phyloP scores from a whole-genome alignment of 2,329 filamentous ascomycete species.

The Colletotrichum higginsianum region DNA sequence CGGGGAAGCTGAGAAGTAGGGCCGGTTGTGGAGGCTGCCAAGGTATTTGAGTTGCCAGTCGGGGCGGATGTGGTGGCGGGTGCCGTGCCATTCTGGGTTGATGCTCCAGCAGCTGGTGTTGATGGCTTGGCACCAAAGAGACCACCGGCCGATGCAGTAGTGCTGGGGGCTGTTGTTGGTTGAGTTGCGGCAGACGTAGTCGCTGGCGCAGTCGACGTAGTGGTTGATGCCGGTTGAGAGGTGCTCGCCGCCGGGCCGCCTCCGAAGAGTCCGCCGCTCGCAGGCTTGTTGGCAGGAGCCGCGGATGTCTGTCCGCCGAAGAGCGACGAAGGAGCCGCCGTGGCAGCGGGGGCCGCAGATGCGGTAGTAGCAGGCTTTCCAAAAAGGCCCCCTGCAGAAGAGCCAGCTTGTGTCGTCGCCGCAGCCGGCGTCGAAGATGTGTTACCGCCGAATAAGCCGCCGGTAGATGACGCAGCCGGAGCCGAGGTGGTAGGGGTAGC shows the following conservation, averaged over 20 bases:
- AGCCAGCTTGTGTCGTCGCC: constrained; percentile 46
- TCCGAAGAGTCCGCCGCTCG: constrained; percentile 51
- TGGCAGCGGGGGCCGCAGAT: constrained; percentile 49
- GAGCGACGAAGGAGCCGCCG: constrained; percentile 48
- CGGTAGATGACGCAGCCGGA: constrained; percentile 43
- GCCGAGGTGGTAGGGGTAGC: constrained; percentile 50
- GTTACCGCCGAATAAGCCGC: constrained; percentile 59
- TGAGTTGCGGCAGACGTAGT: constrained; percentile 49
- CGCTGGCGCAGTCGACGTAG: constrained; percentile 52
- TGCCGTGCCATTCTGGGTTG: constrained; percentile 46
- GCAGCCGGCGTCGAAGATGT: constrained; percentile 54
- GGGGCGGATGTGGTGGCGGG: constrained; percentile 30
- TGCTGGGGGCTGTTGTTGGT: constrained; percentile 48
- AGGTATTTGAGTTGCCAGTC: constrained; percentile 52
- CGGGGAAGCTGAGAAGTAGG: constrained; percentile 89
- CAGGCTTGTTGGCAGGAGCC: constrained; percentile 52
- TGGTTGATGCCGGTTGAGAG: constrained; percentile 49
- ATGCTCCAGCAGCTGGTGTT: constrained; percentile 46
- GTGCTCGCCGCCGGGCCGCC: constrained; percentile 48
- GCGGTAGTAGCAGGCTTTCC: constrained; percentile 48
- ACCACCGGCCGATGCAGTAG: constrained; percentile 50
- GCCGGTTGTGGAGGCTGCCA: constrained; percentile 84
- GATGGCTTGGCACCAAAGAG: constrained; percentile 55
- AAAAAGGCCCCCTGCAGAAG: constrained; percentile 48
- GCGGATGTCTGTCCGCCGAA: constrained; percentile 54